Percentiles rank a stretch among this genome's conserved stretches.
Conservation (phyloP, 148 eudicot genomes). For the Persicaria tinctoria region DNA sequence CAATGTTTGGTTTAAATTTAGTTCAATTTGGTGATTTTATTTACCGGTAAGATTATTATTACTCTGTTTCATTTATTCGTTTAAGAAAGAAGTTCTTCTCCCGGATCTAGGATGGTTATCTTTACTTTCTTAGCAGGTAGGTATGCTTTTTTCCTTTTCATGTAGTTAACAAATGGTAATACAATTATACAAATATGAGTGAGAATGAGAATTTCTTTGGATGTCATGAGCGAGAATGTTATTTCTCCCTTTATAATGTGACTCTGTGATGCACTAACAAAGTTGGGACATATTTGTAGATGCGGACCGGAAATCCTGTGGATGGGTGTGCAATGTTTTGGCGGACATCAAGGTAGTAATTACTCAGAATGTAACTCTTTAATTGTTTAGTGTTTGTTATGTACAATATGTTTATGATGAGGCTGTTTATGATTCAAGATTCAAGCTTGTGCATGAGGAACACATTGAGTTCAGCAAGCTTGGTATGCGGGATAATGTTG, state of each 20-base stretch:
- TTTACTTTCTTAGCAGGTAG: not conserved
- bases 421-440: conserved; percentile 30
- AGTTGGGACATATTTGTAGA: conserved; percentile 34
- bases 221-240: not conserved
- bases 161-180: not conserved
- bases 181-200: not conserved
- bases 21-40: not conserved
- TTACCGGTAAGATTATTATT: too few relatives aligned
- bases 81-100: not conserved
- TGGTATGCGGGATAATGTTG: conserved; percentile 94
- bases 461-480: conserved; percentile 71
- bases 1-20: not conserved
- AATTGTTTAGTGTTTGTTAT: not conserved
- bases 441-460: conserved; percentile 83
- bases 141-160: not conserved
- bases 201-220: not conserved
- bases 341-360: conserved; percentile 65
- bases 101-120: not conserved
- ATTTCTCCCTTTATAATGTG: not conserved
- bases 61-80: not conserved
- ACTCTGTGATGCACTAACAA: conserved; percentile 1
- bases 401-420: not conserved
- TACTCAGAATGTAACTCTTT: not conserved
- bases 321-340: conserved; percentile 99
- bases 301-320: conserved; percentile 85